Evolutionary conservation across 495 filamentous ascomycete genomes (phyloP), one percentile per base, ranked within the genome.

Genomic region (Hapsidospora chrysogenum): DNA sequence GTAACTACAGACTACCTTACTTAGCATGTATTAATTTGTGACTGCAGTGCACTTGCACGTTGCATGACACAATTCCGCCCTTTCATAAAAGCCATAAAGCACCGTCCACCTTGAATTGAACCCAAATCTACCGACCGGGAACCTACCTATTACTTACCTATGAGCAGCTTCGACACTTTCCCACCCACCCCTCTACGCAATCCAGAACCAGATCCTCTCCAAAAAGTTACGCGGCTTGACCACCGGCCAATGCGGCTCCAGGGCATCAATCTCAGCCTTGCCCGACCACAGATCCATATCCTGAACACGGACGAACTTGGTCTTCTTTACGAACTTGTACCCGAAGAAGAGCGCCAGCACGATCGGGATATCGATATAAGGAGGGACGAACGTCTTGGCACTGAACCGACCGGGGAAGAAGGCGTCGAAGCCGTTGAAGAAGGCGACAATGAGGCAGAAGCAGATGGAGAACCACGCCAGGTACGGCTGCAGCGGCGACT

Each of bases 321-420:
- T 63, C 20, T 44, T 44, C 49, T 64, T 69, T 16, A 63, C 38
- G 7, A 70, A 23, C 45, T 75, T 74, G 44, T 66, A 74, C 19
- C 63, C 61, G 1, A 67, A 29, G 42, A 70, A 80, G 15, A 80
- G 53, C 16, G 53, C 22, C 9, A 59, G 46, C 43, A 76, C 77
- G 39, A 76, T 57, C 2, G 61, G 63, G 5, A 82, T 56, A 9
- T 73, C 69, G 38, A 74, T 60, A 35, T 81, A 80, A 18, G 71
- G 63, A 9, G 67, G 61, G 16, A 77, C 45, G 42, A 76, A 66
- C 31, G 63, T 57, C 22, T 51, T 50, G 23, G 56, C 43, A 45
- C 53, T 49, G 51, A 66, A 64, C 35, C 57, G 48, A n/a, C 51
- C 50, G 10, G 51, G 49, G 31, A 65, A 63, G 41, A 66, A 72